phyloP scores from a whole-genome alignment of 1,284 basidiomycete species.

The Cryptococcus maquisensis region DNA sequence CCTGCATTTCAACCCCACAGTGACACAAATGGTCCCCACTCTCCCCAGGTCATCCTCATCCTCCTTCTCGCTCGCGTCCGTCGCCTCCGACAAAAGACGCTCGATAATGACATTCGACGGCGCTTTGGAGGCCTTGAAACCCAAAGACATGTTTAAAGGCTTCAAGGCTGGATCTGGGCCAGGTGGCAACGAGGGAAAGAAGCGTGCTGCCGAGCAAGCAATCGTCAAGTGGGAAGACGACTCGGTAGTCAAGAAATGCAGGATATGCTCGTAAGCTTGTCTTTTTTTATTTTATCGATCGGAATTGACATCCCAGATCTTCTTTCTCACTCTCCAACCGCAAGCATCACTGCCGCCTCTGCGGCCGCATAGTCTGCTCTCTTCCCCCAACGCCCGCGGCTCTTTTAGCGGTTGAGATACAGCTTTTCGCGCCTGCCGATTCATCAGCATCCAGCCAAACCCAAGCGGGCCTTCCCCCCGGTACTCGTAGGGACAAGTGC shows the following conservation, averaged over 20 bases:
- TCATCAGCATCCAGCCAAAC: constrained; percentile 15
- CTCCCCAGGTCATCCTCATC: constrained; percentile 28
- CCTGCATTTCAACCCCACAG: constrained; percentile 66
- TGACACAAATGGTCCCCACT: constrained; percentile 12
- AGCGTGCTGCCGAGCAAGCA: constrained; percentile 70
- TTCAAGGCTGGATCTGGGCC: constrained; percentile 61
- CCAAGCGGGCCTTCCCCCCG: constrained; percentile 31
- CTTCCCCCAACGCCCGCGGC: constrained; percentile 64
- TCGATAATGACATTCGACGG: constrained; percentile 31
- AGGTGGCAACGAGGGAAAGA: constrained; percentile 50
- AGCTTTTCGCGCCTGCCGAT: constrained; percentile 41
- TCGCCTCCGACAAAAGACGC: constrained; percentile 19
- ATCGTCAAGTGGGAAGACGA: constrained; percentile 97
- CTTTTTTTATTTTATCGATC: not conserved
- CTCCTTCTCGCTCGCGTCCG: constrained; percentile 25
- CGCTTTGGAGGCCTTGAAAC: constrained; percentile 42
- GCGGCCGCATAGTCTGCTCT: constrained; percentile 88
- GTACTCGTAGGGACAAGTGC: constrained; percentile 63
- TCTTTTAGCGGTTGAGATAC: constrained; percentile 49
- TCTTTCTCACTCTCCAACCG: constrained; percentile 85
- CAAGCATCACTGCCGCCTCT: constrained; percentile 94
- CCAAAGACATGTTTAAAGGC: constrained; percentile 46
- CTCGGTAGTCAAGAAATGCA: constrained; percentile 67
- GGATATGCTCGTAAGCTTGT: constrained; percentile 69
- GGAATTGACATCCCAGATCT: constrained; percentile 52